These are phyloP conservation scores for Coemansia umbellata DNA, from an alignment of 192 early-diverging fungal species.

Conservation along the genomic window DNA sequence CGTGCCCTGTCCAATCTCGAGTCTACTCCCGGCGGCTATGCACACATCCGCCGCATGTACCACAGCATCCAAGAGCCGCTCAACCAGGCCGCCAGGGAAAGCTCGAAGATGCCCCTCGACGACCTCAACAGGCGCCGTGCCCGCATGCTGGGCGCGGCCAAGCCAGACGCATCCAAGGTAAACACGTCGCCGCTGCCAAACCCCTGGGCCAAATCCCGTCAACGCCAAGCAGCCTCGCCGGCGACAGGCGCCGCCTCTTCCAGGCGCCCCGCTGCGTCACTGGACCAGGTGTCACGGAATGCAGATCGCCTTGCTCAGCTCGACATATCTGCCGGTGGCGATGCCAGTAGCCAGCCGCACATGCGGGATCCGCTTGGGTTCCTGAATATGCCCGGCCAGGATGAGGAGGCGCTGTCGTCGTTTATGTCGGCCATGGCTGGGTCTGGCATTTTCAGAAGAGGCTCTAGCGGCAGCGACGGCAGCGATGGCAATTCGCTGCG, in stretches of 20 bases:
- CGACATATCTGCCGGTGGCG: conserved; percentile 19
- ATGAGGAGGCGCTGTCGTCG: conserved; percentile 2
- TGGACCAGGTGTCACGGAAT: conserved; percentile 36
- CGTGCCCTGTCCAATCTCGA: conserved; percentile 52
- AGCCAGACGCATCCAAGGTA: conserved; percentile 21
- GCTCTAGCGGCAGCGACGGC: background rate
- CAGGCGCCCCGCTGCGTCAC: conserved; percentile 3
- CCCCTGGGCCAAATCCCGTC: conserved; percentile 35
- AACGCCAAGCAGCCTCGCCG: no score
- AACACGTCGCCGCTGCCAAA: conserved; percentile 50
- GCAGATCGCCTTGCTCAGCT: conserved; percentile 31
- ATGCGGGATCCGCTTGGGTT: conserved; percentile 8
- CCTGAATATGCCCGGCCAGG: conserved; percentile 3
- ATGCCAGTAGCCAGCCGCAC: background rate
- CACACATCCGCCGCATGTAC: conserved; percentile 51
- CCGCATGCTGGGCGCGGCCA: conserved; percentile 33
- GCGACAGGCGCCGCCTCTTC: background rate
- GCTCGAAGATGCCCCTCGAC: conserved; percentile 27
- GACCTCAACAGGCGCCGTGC: conserved; percentile 46
- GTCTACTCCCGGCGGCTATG: conserved; percentile 46
- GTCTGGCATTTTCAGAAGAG: background rate
- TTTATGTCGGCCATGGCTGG: background rate
- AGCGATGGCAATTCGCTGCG: background rate
- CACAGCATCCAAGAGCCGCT: conserved; percentile 47
- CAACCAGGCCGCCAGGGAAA: conserved; percentile 14